phyloP scores from a whole-genome alignment of 768 basidiomycete genomes.

The Auriscalpium vulgare region DNA sequence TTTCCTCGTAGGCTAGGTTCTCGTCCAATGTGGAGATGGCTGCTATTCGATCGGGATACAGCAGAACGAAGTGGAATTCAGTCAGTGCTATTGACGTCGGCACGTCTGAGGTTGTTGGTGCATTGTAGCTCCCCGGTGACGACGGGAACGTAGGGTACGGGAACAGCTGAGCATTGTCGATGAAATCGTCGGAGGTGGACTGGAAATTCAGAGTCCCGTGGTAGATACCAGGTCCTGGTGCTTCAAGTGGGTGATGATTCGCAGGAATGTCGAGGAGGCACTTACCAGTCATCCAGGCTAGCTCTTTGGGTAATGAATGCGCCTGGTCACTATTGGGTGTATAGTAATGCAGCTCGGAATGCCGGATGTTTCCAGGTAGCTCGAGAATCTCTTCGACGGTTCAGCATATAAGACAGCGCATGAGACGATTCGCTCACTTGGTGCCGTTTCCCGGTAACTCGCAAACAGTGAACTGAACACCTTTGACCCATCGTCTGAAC shows the following conservation, averaged over 20 bases:
- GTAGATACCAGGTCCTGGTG: slow-evolving; percentile 78
- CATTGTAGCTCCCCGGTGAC: slow-evolving; percentile 22
- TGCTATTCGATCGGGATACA: slow-evolving; percentile 72
- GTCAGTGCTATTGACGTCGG: slow-evolving; percentile 80
- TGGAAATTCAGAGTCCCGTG: slow-evolving; percentile 73
- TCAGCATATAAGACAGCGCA: slow-evolving; percentile 17
- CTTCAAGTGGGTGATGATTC: slow-evolving; percentile 1
- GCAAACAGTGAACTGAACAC: slow-evolving; percentile 72
- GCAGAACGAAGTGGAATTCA: slow-evolving; percentile 85
- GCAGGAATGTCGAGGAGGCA: background rate
- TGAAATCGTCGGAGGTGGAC: slow-evolving; percentile 59
- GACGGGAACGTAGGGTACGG: slow-evolving; percentile 54
- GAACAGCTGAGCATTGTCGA: slow-evolving; percentile 70
- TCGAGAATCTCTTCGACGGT: slow-evolving; percentile 72
- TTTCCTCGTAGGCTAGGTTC: slow-evolving; percentile 75
- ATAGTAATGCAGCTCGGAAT: slow-evolving; percentile 78
- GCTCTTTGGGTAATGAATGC: slow-evolving; percentile 55
- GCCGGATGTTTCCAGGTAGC: slow-evolving; percentile 67
- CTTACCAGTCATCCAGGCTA: slow-evolving; percentile 92
- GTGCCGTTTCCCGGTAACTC: slow-evolving; percentile 64
- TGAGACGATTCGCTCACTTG: slow-evolving; percentile 49
- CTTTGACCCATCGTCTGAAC: slow-evolving; percentile 67
- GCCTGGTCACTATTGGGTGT: slow-evolving; percentile 64
- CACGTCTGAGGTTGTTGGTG: slow-evolving; percentile 25
- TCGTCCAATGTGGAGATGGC: slow-evolving; percentile 79